These are phyloP conservation scores for Ceratobasidium sp. DNA, from an alignment of 1,284 basidiomycete species.

Conservation along the genomic window DNA sequence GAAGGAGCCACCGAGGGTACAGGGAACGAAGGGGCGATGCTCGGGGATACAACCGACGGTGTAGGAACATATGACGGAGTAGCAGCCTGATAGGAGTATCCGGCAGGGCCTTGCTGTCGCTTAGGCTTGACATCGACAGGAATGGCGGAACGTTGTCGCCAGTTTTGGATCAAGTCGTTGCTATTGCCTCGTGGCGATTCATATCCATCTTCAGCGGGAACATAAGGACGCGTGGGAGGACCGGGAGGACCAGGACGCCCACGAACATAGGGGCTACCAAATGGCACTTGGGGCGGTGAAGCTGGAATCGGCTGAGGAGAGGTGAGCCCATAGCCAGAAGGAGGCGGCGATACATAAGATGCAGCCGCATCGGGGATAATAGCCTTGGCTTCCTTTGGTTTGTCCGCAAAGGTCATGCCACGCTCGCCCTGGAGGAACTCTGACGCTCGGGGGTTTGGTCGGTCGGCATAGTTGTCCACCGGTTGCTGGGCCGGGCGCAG, in stretches of 20 bases:
- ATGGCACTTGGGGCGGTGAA: background rate
- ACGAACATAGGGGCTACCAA: slow-evolving; percentile 9
- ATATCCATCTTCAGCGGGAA: background rate
- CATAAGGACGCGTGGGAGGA: background rate
- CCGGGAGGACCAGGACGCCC: slow-evolving; percentile 6
- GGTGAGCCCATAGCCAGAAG: background rate
- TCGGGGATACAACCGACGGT: background rate
- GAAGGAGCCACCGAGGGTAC: background rate
- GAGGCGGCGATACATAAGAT: slow-evolving; percentile 6
- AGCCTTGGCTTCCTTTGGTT: slow-evolving; percentile 24
- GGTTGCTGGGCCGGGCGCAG: slow-evolving; percentile 9
- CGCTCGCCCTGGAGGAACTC: slow-evolving; percentile 20
- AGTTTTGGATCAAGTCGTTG: slow-evolving; percentile 17
- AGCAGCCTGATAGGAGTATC: slow-evolving; percentile 32
- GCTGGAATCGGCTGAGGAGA: slow-evolving; percentile 6
- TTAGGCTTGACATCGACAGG: slow-evolving; percentile 17
- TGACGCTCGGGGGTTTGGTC: slow-evolving; percentile 24
- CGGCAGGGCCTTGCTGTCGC: slow-evolving; percentile 15
- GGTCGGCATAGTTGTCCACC: slow-evolving; percentile 23
- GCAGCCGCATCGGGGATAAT: slow-evolving; percentile 10
- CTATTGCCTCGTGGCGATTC: background rate
- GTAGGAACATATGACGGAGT: background rate
- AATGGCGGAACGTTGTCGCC: slow-evolving; percentile 30
- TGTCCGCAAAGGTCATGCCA: slow-evolving; percentile 35
- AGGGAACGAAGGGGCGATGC: background rate